Conservation (phyloP, 75 land plant species). For the Sequoiadendron giganteum region DNA sequence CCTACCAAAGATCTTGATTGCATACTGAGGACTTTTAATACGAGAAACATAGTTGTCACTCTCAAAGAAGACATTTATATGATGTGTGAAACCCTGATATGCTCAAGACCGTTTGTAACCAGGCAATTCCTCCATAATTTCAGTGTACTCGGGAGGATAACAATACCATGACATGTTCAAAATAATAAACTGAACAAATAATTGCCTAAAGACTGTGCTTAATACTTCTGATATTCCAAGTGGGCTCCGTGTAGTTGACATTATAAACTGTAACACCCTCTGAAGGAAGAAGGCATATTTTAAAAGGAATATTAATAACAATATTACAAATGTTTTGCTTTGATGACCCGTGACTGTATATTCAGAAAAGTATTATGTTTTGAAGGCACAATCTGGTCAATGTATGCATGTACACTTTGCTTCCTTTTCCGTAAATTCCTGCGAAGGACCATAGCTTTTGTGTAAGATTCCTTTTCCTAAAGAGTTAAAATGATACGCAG, state of each 20-base stretch:
- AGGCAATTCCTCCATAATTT: not conserved
- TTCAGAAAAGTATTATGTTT: not conserved
- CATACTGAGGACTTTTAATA: not conserved
- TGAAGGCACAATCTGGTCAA: constrained; percentile 9
- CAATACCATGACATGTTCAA: not conserved
- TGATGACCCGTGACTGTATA: not conserved
- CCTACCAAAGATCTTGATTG: not conserved
- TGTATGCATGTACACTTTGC: constrained; percentile 17
- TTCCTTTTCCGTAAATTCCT: constrained; percentile 12
- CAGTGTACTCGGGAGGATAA: not conserved
- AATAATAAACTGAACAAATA: not conserved
- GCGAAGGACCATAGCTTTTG: not conserved
- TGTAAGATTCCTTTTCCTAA: not conserved
- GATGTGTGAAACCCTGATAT: not conserved
- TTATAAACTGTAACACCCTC: not conserved
- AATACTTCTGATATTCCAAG: not conserved
- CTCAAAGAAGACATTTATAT: too few species aligned
- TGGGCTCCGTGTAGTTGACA: not conserved
- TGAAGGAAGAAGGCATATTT: not conserved
- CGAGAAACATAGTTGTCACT: too few species aligned
- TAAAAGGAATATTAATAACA: not conserved
- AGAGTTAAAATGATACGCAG: not conserved
- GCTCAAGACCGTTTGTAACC: not conserved
- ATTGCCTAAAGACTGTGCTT: not conserved
- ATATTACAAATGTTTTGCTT: not conserved